Evolutionary conservation across 1,284 basidiomycete species (phyloP).

Genomic region (Microbotryum violaceum): DNA sequence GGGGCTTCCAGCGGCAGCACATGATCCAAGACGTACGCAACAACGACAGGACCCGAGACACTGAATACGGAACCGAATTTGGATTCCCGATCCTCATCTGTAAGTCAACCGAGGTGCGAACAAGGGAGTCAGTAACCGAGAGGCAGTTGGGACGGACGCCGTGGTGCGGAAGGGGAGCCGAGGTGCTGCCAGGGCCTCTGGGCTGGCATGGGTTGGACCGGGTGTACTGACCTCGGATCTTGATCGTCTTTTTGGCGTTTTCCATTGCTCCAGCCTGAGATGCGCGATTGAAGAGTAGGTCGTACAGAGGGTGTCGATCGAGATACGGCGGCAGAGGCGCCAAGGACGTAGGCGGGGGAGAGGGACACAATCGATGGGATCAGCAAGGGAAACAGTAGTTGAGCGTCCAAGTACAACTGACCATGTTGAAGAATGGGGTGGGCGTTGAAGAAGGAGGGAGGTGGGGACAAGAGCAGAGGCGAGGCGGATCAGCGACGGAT

Average conservation of each 20-base stretch:
- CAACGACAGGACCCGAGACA: conserved; percentile 91
- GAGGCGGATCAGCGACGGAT: not conserved
- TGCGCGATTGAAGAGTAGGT: not conserved
- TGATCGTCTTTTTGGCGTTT: conserved; percentile 75
- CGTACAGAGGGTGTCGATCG: not conserved
- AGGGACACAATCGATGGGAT: not conserved
- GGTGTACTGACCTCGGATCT: conserved; percentile 49
- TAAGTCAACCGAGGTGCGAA: not conserved
- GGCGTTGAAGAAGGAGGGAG: too few species aligned
- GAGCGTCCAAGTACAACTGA: too few species aligned
- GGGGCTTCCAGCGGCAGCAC: too few species aligned
- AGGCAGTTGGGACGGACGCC: not conserved
- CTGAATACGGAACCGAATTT: conserved; percentile 86
- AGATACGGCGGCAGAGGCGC: not conserved
- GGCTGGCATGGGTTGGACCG: not conserved
- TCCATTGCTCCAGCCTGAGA: conserved; percentile 69
- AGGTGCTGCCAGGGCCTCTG: too few species aligned
- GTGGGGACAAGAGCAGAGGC: too few species aligned
- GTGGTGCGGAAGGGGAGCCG: not conserved
- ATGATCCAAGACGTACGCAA: conserved; percentile 51
- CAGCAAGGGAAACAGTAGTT: not conserved
- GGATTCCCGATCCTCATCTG: conserved; percentile 79
- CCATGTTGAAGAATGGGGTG: too few species aligned
- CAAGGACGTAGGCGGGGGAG: not conserved
- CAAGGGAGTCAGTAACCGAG: not conserved